A percentile compares a stretch with the other conserved stretches of the same genome.
phyloP scores from a whole-genome alignment of 257 asterid species.

The Nicotiana undulata region DNA sequence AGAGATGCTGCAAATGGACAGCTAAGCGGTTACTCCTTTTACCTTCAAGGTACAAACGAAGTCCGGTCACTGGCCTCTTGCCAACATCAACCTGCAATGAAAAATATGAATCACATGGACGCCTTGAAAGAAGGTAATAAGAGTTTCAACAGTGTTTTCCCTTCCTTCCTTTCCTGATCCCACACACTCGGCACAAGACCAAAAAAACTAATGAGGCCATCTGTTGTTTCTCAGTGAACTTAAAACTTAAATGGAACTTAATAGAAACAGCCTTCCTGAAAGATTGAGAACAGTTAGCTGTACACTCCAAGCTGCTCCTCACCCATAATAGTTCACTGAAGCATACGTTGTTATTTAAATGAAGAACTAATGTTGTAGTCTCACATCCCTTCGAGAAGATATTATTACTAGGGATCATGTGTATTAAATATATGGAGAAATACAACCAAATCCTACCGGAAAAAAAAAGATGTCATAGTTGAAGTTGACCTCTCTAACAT shows the following conservation, averaged over 20 bases:
- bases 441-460: background rate
- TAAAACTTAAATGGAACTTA: background rate
- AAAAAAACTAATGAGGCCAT: background rate
- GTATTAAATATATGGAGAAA: background rate
- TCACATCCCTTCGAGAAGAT: background rate
- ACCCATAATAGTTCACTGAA: background rate
- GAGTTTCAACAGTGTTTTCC: background rate
- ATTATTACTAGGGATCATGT: background rate
- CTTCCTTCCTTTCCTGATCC: background rate
- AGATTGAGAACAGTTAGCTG: background rate
- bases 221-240: background rate
- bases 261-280: background rate
- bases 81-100: constrained; percentile 85
- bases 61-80: constrained; percentile 89
- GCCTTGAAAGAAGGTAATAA: background rate
- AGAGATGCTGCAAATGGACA: constrained; percentile 86
- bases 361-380: background rate
- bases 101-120: background rate
- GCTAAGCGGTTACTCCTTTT: constrained; percentile 92
- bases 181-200: background rate
- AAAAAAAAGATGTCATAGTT: background rate
- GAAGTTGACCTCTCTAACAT: background rate
- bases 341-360: background rate
- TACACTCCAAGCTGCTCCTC: background rate
- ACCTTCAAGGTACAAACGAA: constrained; percentile 88